Base-by-base conservation (phyloP, 352 stramenopile species). In the Globisporangium spinosum region DNA sequence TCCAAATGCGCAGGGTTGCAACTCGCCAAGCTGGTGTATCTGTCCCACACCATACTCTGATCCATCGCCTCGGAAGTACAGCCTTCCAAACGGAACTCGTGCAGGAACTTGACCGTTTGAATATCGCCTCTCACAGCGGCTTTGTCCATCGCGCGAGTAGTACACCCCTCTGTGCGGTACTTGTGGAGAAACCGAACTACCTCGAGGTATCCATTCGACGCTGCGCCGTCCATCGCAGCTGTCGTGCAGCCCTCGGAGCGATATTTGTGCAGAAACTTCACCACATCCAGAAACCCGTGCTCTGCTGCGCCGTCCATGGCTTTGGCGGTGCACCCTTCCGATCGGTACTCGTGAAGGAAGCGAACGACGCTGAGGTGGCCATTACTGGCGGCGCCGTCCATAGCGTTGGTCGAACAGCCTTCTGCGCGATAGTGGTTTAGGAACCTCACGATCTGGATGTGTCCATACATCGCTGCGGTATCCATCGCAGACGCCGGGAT, bases 251-350 rank as follows among this genome's bases (percentile, higher is more conserved):
- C 40, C 17, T 56, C 38, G 0, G 45, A 43, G 7, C 64, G 64
- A 2, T 69, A 27, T 20, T 54, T n/a, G 35, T 63, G 51, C 5
- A 68, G 38, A 7, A 58, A 68, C 5, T 6, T 7, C 3, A 63
- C 63, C 5, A 68, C 23, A 22, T 45, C 63, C 5, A 56, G 25
- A 10, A 56, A 38, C 3, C 53, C 63, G 23, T 57, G 58, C 35
- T 23, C 40, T 17, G 54, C 54, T 9, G 63, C 63, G 12, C 43
- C 13, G 23, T 63, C 35, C 51, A 68, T 62, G 13, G 63, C 63
- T 12, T 32, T 32, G 29, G 43, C 4, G 9, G 49, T 57, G 22
- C 49, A 57, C 4, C 49, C 49, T 17, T 57, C 49, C 9, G 22
- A 34, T 34, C 49, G n/a, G 49, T 57, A 32, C 8, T 57, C 22